Evolutionary conservation across 192 early-diverging fungal species (phyloP), one percentile per base, ranked within the genome.

Genomic region (Linnemannia hyalina): DNA sequence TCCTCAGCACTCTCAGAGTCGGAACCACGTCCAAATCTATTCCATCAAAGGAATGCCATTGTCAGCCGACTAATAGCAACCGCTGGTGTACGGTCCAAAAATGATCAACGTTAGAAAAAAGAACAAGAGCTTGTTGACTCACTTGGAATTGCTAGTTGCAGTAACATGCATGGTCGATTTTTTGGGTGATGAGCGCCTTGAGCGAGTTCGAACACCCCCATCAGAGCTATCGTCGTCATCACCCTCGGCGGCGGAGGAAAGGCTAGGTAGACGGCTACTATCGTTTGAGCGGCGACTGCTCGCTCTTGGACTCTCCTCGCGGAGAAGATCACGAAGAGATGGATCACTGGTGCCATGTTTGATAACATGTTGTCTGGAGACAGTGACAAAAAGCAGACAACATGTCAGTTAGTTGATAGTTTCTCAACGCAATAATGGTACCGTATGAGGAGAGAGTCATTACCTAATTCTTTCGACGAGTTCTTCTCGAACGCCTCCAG

Each of bases 401-500:
- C 9, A 71, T 11, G 63, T 68, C 22, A 38, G 41, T 52, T 10
- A 10, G 13, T 68, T 22, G 41, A 68, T 68, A 10, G 1, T n/a
- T 6, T 13, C 20, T 23, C 23, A 68, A 26, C 23, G 15, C 49
- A 40, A 2, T 68, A 35, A 35, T 40, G 16, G 13, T 6, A 9
- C 20, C 5, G 6, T 32, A 65, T 23, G 52, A 76, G 52, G 1
- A 8, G 23, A 54, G 8, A 20, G n/a, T 47, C n/a, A 47, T n/a
- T 73, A 85, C 83, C 52, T 85, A 75, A 85, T 85, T 42, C 83
- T 80, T 13, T 85, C 83, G 46, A 60, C 78, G 16, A 85, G 47
- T 32, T 80, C 78, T 36, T 85, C 83, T 47, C 83, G 83, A 18
- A 60, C n/a, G 9, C 83, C 83, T 63, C 73, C 83, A n/a, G 68